Evolutionary conservation across 768 basidiomycete genomes (phyloP).

Genomic region (Serendipita sp.): DNA sequence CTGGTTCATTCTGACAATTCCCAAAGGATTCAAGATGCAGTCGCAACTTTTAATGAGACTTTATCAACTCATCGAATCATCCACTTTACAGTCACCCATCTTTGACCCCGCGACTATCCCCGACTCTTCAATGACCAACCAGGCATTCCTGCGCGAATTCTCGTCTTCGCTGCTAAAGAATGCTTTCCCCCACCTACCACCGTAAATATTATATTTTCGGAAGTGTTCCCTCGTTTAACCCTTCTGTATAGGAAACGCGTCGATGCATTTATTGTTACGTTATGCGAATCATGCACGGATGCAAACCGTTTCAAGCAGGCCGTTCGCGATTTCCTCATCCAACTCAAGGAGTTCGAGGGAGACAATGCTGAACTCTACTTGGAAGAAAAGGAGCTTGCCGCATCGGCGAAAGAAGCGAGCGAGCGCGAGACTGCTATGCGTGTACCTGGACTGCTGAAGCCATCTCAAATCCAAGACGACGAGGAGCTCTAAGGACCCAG

Average conservation of each 20-base stretch:
- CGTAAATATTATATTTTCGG: slow-evolving; percentile 14
- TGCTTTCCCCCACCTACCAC: slow-evolving; percentile 29
- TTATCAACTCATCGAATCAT: slow-evolving; percentile 26
- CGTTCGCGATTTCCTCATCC: slow-evolving; percentile 92
- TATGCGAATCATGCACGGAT: slow-evolving; percentile 61
- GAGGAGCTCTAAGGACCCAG: slow-evolving; percentile 33
- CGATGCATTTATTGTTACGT: slow-evolving; percentile 44
- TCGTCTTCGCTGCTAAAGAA: slow-evolving; percentile 23
- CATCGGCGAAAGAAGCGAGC: slow-evolving; percentile 55
- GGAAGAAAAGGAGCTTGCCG: slow-evolving; percentile 88
- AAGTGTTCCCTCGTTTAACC: slow-evolving; percentile 19
- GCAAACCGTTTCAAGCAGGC: slow-evolving; percentile 85
- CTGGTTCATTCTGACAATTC: background rate
- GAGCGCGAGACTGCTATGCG: slow-evolving; percentile 82
- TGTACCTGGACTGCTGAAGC: slow-evolving; percentile 97
- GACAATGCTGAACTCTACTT: slow-evolving; percentile 72
- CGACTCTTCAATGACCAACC: slow-evolving; percentile 24
- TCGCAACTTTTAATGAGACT: slow-evolving; percentile 27
- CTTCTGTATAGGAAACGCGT: slow-evolving; percentile 29
- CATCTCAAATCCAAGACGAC: slow-evolving; percentile 84
- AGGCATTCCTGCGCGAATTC: slow-evolving; percentile 25
- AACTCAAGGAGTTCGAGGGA: slow-evolving; percentile 92
- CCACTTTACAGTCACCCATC: slow-evolving; percentile 25
- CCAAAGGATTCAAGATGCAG: slow-evolving; percentile 29
- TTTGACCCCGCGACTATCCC: slow-evolving; percentile 25